Percentiles rank a stretch among this genome's conserved stretches.
phyloP scores from a whole-genome alignment of 106 monocot species.

The Posidonia australis region DNA sequence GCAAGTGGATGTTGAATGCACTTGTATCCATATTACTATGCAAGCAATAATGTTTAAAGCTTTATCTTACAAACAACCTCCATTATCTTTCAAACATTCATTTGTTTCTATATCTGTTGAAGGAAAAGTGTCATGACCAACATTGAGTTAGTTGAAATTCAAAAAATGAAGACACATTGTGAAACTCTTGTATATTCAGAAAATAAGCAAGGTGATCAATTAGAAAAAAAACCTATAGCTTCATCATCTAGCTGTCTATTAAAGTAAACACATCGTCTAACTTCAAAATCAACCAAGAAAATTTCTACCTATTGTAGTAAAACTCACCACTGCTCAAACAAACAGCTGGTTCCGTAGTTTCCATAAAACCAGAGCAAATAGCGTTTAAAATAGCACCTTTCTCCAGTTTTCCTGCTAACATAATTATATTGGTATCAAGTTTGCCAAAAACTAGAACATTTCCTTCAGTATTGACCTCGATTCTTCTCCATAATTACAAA shows the following conservation, averaged over 20 bases:
- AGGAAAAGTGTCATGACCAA: not conserved
- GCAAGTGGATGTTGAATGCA: no score
- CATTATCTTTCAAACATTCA: no score
- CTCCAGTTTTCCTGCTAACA: constrained; percentile 90
- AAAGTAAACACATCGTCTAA: not conserved
- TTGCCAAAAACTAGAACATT: not conserved
- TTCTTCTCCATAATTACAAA: no score
- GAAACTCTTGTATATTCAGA: no score
- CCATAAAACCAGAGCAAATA: constrained; percentile 88
- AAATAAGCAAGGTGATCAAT: no score
- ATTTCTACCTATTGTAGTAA: not conserved
- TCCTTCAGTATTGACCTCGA: constrained; percentile 46
- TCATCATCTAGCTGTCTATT: no score
- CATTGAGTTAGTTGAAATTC: not conserved
- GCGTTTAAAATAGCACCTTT: constrained; percentile 88
- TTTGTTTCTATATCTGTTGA: no score
- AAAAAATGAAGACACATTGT: not conserved
- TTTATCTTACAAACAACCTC: constrained; percentile 95
- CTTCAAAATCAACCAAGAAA: not conserved
- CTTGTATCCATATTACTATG: no score
- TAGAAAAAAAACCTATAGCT: no score
- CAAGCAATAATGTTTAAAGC: constrained; percentile 71
- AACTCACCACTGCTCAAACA: constrained; percentile 74
- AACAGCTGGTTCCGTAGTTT: constrained; percentile 84
- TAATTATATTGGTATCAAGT: no score